phyloP scores from a whole-genome alignment of 2,329 filamentous ascomycete genomes.

The Emmonsiellopsis sp. region DNA sequence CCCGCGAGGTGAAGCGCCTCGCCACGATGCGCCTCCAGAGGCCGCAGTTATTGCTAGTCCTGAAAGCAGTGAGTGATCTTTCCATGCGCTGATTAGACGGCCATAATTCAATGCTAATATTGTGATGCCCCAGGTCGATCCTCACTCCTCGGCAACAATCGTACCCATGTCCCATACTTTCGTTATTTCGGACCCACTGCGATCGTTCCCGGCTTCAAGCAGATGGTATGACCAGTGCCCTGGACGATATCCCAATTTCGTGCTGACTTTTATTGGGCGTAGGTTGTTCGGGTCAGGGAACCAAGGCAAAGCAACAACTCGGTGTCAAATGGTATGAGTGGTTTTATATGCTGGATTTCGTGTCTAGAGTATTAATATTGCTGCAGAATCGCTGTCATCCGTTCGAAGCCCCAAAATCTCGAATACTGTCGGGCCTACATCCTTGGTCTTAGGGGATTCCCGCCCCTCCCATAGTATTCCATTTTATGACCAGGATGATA shows the following conservation, averaged over 20 bases:
- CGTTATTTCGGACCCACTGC: conserved; percentile 85
- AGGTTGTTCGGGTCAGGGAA: conserved; percentile 50
- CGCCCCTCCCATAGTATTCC: conserved; percentile 44
- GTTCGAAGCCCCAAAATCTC: conserved; percentile 25
- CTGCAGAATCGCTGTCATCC: conserved; percentile 27
- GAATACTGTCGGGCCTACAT: conserved; percentile 13
- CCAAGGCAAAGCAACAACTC: conserved; percentile 32
- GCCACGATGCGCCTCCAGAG: conserved; percentile 10
- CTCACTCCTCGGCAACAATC: conserved; percentile 26
- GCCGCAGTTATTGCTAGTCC: conserved; percentile 23
- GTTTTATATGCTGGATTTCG: background rate
- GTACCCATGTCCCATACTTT: conserved; percentile 66
- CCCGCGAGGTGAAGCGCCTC: background rate
- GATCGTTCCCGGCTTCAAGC: conserved; percentile 85
- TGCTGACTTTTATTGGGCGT: conserved; percentile 43
- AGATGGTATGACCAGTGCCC: conserved; percentile 57
- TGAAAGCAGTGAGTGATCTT: conserved; percentile 26
- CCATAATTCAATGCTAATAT: conserved; percentile 7
- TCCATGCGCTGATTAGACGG: background rate
- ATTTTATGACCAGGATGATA: conserved; percentile 66
- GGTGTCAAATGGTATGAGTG: conserved; percentile 27
- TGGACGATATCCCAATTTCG: background rate
- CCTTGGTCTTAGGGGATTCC: conserved; percentile 15
- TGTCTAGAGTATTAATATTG: background rate
- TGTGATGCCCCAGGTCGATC: conserved; percentile 23